These are phyloP conservation scores for Podaxis pistillaris DNA, from an alignment of 768 basidiomycete genomes.

Conservation along the genomic window DNA sequence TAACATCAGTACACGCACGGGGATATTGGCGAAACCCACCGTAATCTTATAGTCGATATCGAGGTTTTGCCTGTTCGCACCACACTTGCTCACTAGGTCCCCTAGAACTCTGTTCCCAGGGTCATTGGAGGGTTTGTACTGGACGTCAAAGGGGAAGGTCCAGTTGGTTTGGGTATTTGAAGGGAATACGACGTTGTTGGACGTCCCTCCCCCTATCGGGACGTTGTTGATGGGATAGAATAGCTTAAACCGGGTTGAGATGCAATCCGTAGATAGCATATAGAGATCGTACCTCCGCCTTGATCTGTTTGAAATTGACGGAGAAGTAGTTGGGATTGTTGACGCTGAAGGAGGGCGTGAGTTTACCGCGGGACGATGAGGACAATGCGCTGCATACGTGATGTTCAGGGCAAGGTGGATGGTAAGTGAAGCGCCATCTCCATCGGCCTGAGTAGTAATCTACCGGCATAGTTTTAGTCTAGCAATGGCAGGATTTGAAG, in stretches of 20 bases:
- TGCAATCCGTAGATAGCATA: neutral
- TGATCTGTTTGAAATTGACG: slow-evolving; percentile 62
- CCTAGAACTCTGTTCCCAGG: slow-evolving; percentile 52
- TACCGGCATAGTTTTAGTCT: neutral
- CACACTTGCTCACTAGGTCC: slow-evolving; percentile 66
- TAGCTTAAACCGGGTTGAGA: slow-evolving; percentile 40
- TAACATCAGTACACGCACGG: neutral
- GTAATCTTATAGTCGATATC: slow-evolving; percentile 65
- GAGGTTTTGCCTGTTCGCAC: slow-evolving; percentile 47
- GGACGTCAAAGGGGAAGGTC: slow-evolving; percentile 72
- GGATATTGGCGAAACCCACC: slow-evolving; percentile 33
- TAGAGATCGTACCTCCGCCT: slow-evolving; percentile 47
- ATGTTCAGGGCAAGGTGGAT: slow-evolving; percentile 10
- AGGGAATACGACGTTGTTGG: slow-evolving; percentile 44
- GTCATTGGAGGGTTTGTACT: slow-evolving; percentile 54
- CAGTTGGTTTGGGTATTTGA: slow-evolving; percentile 60
- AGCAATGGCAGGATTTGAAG: neutral
- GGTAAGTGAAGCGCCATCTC: neutral
- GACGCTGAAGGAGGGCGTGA: slow-evolving; percentile 43
- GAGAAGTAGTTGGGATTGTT: slow-evolving; percentile 81
- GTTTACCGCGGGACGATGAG: slow-evolving; percentile 6
- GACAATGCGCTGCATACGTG: neutral
- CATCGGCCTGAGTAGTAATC: neutral
- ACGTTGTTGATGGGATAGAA: slow-evolving; percentile 76
- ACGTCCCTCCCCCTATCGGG: slow-evolving; percentile 59